phyloP scores from a whole-genome alignment of 225 moss, liverwort and hornwort genomes.

The Marchantia paleacea region DNA sequence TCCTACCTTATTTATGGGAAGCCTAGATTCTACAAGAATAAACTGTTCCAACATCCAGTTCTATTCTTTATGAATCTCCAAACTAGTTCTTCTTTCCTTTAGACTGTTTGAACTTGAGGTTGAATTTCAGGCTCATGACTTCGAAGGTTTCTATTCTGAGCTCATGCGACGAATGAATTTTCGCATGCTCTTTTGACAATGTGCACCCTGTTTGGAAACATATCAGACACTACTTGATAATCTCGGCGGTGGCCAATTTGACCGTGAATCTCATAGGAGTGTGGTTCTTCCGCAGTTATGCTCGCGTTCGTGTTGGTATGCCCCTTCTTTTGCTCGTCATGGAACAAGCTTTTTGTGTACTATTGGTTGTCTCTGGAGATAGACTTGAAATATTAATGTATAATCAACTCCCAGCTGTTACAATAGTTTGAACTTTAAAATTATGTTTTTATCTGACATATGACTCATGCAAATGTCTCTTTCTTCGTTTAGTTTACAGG shows the following conservation, averaged over 20 bases:
- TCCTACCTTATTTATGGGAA: not conserved
- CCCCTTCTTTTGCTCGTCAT: not conserved
- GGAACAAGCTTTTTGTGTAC: not conserved
- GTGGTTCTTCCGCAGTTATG: slow-evolving; percentile 85
- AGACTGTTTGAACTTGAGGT: not conserved
- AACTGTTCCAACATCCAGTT: too few species aligned
- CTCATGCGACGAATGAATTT: not conserved
- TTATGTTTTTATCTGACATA: too few species aligned
- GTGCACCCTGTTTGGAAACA: slow-evolving; percentile 7
- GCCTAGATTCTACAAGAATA: not conserved
- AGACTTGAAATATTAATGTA: not conserved
- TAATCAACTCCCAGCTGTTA: not conserved
- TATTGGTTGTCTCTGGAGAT: not conserved
- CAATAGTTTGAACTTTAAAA: not conserved
- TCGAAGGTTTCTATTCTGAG: not conserved
- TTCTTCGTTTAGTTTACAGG: slow-evolving; percentile 58
- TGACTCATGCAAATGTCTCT: not conserved
- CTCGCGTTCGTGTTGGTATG: slow-evolving; percentile 71
- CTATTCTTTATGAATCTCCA: not conserved
- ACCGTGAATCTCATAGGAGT: slow-evolving; percentile 80
- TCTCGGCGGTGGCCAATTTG: slow-evolving; percentile 86
- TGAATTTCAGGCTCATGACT: not conserved
- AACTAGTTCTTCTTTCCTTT: not conserved
- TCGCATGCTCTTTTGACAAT: not conserved
- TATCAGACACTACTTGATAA: slow-evolving; percentile 84